Conservation (phyloP, 2,329 filamentous ascomycete genomes). For the Akanthomyces uredinophilus region DNA sequence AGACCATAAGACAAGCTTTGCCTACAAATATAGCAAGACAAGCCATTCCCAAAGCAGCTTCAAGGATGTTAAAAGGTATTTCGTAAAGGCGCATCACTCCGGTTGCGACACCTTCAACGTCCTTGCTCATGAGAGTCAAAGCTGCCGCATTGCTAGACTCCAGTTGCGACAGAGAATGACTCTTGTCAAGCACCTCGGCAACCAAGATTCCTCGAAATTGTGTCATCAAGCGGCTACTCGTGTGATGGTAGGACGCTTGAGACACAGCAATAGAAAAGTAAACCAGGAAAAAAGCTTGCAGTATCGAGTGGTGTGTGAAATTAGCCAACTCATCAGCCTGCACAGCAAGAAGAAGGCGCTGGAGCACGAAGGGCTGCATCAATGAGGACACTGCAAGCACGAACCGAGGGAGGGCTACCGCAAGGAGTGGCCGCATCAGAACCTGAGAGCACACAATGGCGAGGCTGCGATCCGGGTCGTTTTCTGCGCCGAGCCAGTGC, state of each 20-base stretch:
- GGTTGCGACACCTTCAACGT: background rate
- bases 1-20: background rate
- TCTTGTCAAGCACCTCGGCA: background rate
- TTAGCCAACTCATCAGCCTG: background rate
- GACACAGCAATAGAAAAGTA: background rate
- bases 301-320: background rate
- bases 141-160: background rate
- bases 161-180: background rate
- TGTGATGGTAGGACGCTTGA: background rate
- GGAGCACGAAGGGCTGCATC: background rate
- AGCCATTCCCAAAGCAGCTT: background rate
- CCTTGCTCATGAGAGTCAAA: conserved; percentile 1
- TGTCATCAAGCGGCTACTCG: background rate
- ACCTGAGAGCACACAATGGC: background rate
- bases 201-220: background rate
- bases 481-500: background rate
- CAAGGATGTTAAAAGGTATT: background rate
- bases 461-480: background rate
- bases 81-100: background rate
- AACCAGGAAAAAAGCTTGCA: background rate
- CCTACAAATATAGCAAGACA: background rate
- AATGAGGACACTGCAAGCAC: background rate
- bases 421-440: background rate
- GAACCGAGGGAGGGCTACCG: background rate
- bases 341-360: background rate